Evolutionary conservation across 108 stramenopile species (phyloP), one percentile per base, ranked within the genome.

Genomic region (Pinguiococcus pyrenoidosus): DNA sequence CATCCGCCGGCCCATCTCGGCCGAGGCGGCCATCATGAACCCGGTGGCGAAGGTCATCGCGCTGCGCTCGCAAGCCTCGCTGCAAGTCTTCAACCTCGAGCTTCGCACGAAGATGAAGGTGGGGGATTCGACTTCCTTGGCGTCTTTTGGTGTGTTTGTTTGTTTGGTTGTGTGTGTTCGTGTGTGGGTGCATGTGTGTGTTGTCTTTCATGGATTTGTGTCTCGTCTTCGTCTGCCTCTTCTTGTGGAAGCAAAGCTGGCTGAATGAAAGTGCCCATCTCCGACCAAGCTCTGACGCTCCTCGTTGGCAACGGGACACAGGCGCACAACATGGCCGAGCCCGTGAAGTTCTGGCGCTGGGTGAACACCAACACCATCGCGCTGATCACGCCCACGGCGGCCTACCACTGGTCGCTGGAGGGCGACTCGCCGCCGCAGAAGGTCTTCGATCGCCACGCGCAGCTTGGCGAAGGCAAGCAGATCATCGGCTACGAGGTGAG

Each of bases 21-120:
- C 96, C 4, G 92, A 94, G 45, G 92, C 96, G 8, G 90, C 92
- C 52, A 81, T 98, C 38, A 98, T 98, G 96, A 92, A 93, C 75
- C 96, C 96, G 7, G 42, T 54, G 25, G 58, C 66, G 26, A 79
- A 80, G 45, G 83, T 98, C 54, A 56, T 96, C 12, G 96, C 96
- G 29, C 78, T 98, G 35, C 22, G 25, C 24, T 20, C 32, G 2
- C 2, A 25, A 35, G 12, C 10, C 34, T 35, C 69, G 43, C 79
- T 99, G 48, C 98, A 99, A 71, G 84, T 96, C 59, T 95, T 95
- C 75, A 91, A 99, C 62, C 71, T 96, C 1, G 93, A 95, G 49
- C 59, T 84, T 21, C 76, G 89, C 54, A 47, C 74, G 12, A 99
- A 99, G 68, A 59, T 99, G 58, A 96, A 94, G 70, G n/a, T n/a